A percentile compares a stretch with the other conserved stretches of the same genome.
phyloP scores from a whole-genome alignment of 2,329 filamentous ascomycete genomes.

The Berkeleyomyces basicola region DNA sequence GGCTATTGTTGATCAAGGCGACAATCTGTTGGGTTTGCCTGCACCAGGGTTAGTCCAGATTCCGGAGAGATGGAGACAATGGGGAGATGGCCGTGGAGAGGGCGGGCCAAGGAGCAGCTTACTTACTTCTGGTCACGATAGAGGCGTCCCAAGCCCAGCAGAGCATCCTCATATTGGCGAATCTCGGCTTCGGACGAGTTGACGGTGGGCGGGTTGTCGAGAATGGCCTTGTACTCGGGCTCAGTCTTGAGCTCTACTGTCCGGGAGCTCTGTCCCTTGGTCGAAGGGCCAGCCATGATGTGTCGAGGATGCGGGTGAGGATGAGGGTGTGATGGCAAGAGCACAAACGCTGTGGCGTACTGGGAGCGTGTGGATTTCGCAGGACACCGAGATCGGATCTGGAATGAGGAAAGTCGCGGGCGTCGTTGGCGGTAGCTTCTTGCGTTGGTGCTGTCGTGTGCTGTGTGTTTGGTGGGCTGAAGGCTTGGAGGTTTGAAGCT shows the following conservation, averaged over 20 bases:
- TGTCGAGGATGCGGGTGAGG: slow-evolving; percentile 25
- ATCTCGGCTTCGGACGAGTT: slow-evolving; percentile 63
- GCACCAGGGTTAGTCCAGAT: slow-evolving; percentile 11
- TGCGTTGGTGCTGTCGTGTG: background rate
- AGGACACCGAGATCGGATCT: background rate
- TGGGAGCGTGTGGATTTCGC: background rate
- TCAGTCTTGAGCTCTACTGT: slow-evolving; percentile 46
- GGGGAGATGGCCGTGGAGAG: background rate
- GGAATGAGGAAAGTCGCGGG: background rate
- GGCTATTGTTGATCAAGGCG: slow-evolving; percentile 75
- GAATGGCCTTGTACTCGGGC: slow-evolving; percentile 73
- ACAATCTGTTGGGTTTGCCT: slow-evolving; percentile 75
- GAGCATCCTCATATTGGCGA: slow-evolving; percentile 77
- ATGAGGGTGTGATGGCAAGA: background rate
- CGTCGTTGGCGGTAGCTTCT: background rate
- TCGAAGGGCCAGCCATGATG: slow-evolving; percentile 61
- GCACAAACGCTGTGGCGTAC: background rate
- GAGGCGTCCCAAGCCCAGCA: slow-evolving; percentile 79
- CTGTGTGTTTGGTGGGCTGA: slow-evolving; percentile 7
- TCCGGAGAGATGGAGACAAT: background rate
- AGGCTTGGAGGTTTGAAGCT: background rate
- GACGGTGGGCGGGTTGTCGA: slow-evolving; percentile 67
- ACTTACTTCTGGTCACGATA: slow-evolving; percentile 85
- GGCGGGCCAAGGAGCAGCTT: background rate
- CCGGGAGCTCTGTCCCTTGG: slow-evolving; percentile 17